phyloP scores from a whole-genome alignment of 805 yeast genomes.

The Candida sakaeoensis region DNA sequence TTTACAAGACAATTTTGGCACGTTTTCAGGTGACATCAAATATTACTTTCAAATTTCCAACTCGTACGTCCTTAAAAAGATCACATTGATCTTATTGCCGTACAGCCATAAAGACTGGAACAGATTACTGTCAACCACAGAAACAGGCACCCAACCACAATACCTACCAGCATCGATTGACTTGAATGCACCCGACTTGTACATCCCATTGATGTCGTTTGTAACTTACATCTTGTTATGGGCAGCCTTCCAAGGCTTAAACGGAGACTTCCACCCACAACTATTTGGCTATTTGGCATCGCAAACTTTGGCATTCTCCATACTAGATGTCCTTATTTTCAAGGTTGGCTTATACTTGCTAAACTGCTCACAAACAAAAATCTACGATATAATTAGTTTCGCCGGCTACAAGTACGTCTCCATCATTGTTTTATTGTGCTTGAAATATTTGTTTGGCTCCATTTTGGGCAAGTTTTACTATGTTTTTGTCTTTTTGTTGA shows the following conservation, averaged over 20 bases:
- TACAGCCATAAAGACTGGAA: conserved; percentile 83
- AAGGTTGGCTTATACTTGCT: conserved; percentile 81
- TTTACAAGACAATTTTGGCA: conserved; percentile 65
- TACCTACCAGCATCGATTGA: conserved; percentile 82
- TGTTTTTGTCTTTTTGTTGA: conserved; percentile 27
- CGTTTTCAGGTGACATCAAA: conserved; percentile 56
- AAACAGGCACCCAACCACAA: conserved; percentile 19
- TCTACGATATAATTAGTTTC: conserved; percentile 83
- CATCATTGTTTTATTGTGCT: conserved; percentile 51
- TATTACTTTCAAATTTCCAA: conserved; percentile 92
- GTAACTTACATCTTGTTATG: conserved; percentile 81
- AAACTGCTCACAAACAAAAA: conserved; percentile 52
- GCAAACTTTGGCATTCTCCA: conserved; percentile 76
- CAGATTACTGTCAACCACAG: conserved; percentile 36
- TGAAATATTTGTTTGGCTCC: conserved; percentile 43
- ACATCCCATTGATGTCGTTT: conserved; percentile 91
- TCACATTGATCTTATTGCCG: conserved; percentile 76
- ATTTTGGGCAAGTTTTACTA: conserved; percentile 33
- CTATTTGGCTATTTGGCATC: conserved; percentile 83
- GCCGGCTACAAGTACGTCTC: conserved; percentile 95
- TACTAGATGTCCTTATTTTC: conserved; percentile 71
- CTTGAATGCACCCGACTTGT: conserved; percentile 92
- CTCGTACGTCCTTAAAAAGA: conserved; percentile 72
- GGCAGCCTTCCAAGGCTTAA: conserved; percentile 80
- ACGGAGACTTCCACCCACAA: conserved; percentile 91